phyloP scores from a whole-genome alignment of 2,329 filamentous ascomycete genomes.

The Daldinia sp. region DNA sequence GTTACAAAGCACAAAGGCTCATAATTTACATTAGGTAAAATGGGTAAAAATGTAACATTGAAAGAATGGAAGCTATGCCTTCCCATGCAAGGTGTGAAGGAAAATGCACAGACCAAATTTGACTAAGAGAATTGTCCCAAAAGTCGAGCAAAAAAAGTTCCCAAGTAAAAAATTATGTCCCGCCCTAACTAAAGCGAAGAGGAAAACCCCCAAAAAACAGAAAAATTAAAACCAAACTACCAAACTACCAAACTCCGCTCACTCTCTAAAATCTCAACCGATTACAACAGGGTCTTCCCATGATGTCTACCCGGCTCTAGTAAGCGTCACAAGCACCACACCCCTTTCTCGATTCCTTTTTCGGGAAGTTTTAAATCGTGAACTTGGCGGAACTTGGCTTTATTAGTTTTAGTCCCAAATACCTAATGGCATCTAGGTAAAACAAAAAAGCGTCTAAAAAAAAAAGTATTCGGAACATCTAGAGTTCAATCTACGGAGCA shows the following conservation, averaged over 20 bases:
- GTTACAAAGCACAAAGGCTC: background rate
- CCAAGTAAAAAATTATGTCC: too few species aligned
- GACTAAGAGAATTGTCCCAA: background rate
- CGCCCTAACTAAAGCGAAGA: background rate
- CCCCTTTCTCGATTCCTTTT: slow-evolving; percentile 13
- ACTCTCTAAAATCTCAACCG: slow-evolving; percentile 10
- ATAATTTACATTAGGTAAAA: background rate
- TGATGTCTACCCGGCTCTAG: slow-evolving; percentile 16
- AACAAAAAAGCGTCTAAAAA: background rate
- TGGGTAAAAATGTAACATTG: background rate
- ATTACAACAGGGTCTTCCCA: slow-evolving; percentile 30
- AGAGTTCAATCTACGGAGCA: too few species aligned
- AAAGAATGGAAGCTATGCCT: background rate
- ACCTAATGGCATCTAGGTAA: background rate
- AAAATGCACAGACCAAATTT: slow-evolving; percentile 2
- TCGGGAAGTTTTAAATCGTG: slow-evolving; percentile 13
- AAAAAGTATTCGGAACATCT: background rate
- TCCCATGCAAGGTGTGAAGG: background rate
- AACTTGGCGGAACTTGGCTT: slow-evolving; percentile 5
- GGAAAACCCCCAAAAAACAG: background rate
- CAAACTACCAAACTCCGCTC: slow-evolving; percentile 10
- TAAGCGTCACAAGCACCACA: slow-evolving; percentile 1
- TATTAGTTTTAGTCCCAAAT: slow-evolving; percentile 9
- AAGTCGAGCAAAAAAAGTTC: background rate
- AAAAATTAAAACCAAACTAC: background rate